Conservation (phyloP, 1,284 basidiomycete species). For the Phellopilus nigrolimitatus region DNA sequence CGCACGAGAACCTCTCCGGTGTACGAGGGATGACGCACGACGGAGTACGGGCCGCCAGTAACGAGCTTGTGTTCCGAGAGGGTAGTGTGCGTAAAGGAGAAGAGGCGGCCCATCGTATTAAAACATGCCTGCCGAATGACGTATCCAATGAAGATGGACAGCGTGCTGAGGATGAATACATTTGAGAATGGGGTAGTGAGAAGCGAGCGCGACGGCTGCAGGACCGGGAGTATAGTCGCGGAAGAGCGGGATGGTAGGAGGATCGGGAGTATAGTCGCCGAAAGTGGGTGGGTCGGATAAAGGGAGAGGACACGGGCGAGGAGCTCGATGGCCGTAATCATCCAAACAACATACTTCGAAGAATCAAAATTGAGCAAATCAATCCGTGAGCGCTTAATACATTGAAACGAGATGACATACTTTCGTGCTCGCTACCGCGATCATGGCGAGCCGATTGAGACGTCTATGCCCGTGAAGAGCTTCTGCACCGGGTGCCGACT, state of each 20-base stretch:
- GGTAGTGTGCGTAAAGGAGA: conserved; percentile 18
- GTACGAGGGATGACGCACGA: conserved; percentile 19
- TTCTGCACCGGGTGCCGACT: neutral
- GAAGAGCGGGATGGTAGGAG: neutral
- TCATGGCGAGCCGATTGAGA: conserved; percentile 5
- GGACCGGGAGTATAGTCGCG: neutral
- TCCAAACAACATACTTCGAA: conserved; percentile 7
- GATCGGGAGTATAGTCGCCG: conserved; percentile 5
- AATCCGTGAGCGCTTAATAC: neutral
- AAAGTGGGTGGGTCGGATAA: neutral
- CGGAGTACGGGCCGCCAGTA: conserved; percentile 11
- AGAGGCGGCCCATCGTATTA: conserved; percentile 9
- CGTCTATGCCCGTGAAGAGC: conserved; percentile 10
- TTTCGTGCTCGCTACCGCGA: conserved; percentile 1
- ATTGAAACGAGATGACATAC: neutral
- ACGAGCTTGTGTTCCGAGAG: conserved; percentile 14
- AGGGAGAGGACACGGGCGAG: neutral
- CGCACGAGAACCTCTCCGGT: conserved; percentile 12
- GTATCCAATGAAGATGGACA: conserved; percentile 11
- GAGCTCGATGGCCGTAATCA: neutral
- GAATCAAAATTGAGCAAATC: neutral
- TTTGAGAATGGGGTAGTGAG: neutral
- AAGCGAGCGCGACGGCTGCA: neutral
- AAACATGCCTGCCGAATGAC: conserved; percentile 13
- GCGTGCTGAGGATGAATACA: conserved; percentile 1